Evolutionary conservation across 2,329 filamentous ascomycete genomes (phyloP), one percentile per base, ranked within the genome.

Genomic region (Metarhizium rileyi): DNA sequence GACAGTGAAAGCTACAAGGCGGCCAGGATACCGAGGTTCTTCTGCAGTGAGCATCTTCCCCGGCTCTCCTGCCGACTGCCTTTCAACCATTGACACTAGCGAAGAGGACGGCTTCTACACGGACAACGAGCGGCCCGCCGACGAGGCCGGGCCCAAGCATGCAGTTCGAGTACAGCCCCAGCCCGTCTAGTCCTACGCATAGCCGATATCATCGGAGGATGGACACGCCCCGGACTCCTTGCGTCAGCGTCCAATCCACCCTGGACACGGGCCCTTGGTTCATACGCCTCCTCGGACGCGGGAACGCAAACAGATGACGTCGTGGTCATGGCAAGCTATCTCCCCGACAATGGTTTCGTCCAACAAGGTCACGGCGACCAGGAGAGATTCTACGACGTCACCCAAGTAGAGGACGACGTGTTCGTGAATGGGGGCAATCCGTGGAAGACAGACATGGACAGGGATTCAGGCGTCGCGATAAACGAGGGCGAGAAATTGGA

Each of bases 1-100:
- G 89, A 95, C 61, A 88, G 88, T 64, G 90, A 95, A 70, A 86
- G 84, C 58, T 87, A 95, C 65, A 95, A 95, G 70, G 88, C 88
- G 1, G 89, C 89, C 22, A 75, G 88, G 16, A 95, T 95, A 38
- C 65, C 95, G 42, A 79, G 81, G 59, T 88, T 83, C 55, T 95
- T 95, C 65, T 94, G 88, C 48, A 49, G 48, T 49, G 30, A 27
- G 48, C 42, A 26, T 18, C 14, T 16, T 36, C n/a, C 6, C 33
- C 5, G 18, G 26, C 7, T 33, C 5, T 22, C 27, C 27, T n/a
- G 2, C 20, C 35, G 35, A 12, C 20, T 16, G 7, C 26, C 10
- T 6, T 18, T 35, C 14, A 18, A 9, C 14, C 16, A 38, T 5
- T 25, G 4, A 28, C 20, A 23, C n/a, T 22, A 73, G 5, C 28